Evolutionary conservation across 2,329 filamentous ascomycete genomes (phyloP).

Genomic region (Phyllosticta capitalensis): DNA sequence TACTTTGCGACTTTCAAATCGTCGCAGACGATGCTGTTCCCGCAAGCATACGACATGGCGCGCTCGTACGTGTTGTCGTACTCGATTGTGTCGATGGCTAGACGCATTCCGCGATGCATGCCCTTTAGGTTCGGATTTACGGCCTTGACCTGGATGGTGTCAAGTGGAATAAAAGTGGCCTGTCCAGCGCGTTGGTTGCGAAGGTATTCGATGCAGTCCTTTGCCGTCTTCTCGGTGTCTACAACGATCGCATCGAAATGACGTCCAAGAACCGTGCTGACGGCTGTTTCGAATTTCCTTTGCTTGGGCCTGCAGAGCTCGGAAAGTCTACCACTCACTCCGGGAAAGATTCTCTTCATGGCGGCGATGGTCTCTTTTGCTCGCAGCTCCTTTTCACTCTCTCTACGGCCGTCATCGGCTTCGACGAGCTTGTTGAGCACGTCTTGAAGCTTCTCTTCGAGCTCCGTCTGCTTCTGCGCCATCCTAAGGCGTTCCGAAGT

Average conservation of each 20-base stretch:
- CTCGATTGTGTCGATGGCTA: slow-evolving; percentile 93
- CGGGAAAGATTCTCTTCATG: slow-evolving; percentile 78
- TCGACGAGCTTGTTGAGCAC: slow-evolving; percentile 72
- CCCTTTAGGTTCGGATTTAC: slow-evolving; percentile 87
- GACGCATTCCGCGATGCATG: slow-evolving; percentile 68
- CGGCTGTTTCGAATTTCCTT: slow-evolving; percentile 90
- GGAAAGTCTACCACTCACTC: slow-evolving; percentile 76
- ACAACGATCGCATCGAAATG: slow-evolving; percentile 94
- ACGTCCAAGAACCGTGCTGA: slow-evolving; percentile 82
- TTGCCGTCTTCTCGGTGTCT: slow-evolving; percentile 86
- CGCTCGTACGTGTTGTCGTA: slow-evolving; percentile 83
- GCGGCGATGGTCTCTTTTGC: slow-evolving; percentile 76
- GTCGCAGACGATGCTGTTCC: slow-evolving; percentile 91
- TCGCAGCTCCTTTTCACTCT: slow-evolving; percentile 70
- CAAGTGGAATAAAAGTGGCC: slow-evolving; percentile 89
- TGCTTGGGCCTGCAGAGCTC: slow-evolving; percentile 93
- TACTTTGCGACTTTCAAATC: slow-evolving; percentile 76
- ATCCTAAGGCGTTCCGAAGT: slow-evolving; percentile 75
- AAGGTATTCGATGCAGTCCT: slow-evolving; percentile 89
- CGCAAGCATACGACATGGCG: slow-evolving; percentile 90
- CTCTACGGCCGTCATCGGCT: slow-evolving; percentile 74
- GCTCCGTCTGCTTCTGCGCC: slow-evolving; percentile 72
- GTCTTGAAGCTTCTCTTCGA: slow-evolving; percentile 84
- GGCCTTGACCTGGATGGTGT: slow-evolving; percentile 92
- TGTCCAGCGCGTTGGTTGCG: slow-evolving; percentile 81